Evolutionary conservation across 1,284 basidiomycete genomes (phyloP).

Genomic region (Microbotryum saponariae): DNA sequence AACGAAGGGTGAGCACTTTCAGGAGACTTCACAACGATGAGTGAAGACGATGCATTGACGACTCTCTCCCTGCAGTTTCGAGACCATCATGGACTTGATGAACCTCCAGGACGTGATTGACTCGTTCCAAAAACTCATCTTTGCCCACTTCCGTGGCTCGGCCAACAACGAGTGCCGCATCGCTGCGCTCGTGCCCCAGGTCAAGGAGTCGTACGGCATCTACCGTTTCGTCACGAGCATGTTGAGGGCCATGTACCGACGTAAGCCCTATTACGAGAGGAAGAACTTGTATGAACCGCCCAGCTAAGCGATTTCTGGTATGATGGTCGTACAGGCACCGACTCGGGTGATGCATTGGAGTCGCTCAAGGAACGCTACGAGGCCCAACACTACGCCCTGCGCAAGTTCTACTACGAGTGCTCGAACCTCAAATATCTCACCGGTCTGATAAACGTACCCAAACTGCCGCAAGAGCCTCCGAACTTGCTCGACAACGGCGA

Average conservation of each 20-base stretch:
- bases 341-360: constrained; percentile 74
- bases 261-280: constrained; percentile 47
- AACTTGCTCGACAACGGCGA: constrained; percentile 75
- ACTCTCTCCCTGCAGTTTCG: constrained; percentile 56
- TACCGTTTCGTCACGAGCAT: constrained; percentile 96
- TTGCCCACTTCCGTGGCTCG: constrained; percentile 80
- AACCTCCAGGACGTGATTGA: constrained; percentile 92
- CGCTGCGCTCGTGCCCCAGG: constrained; percentile 81
- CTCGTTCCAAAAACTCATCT: constrained; percentile 91
- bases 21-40: not conserved
- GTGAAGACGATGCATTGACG: not conserved
- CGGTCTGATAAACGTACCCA: constrained; percentile 90
- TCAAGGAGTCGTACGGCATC: constrained; percentile 96
- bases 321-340: constrained; percentile 57
- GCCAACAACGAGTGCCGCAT: constrained; percentile 93
- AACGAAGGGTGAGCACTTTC: constrained; percentile 73
- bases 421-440: constrained; percentile 94
- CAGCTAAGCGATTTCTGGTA: not conserved
- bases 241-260: constrained; percentile 87
- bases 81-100: constrained; percentile 94
- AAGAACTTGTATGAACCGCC: not conserved
- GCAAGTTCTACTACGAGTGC: constrained; percentile 96
- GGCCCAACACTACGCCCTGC: constrained; percentile 78
- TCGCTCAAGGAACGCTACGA: constrained; percentile 76
- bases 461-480: constrained; percentile 88